These are phyloP conservation scores for Bombardia bombarda DNA, from an alignment of 495 filamentous ascomycete genomes.

Conservation along the genomic window DNA sequence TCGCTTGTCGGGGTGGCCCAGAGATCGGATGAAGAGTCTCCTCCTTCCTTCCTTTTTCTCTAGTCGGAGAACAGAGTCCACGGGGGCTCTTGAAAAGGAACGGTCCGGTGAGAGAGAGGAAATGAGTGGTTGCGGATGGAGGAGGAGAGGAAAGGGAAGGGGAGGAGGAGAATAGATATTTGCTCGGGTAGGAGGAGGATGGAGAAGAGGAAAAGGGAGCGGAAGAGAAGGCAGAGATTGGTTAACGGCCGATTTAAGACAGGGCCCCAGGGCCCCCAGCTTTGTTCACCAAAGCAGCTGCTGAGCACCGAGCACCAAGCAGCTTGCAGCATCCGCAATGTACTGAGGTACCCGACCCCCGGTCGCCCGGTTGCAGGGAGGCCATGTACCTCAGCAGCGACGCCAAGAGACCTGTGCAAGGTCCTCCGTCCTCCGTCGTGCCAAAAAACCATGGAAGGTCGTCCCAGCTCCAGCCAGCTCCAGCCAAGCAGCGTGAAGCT, in stretches of 20 bases:
- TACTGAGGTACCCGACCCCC: slow-evolving; percentile 18
- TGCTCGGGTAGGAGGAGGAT: slow-evolving; percentile 50
- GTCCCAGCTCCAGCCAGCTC: slow-evolving; percentile 9
- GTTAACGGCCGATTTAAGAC: slow-evolving; percentile 46
- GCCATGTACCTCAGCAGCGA: slow-evolving; percentile 10
- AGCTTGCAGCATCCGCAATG: slow-evolving; percentile 21
- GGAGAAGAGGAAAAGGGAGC: slow-evolving; percentile 46
- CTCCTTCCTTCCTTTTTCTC: slow-evolving; percentile 35
- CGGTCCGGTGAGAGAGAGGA: slow-evolving; percentile 30
- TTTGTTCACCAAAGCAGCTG: slow-evolving; percentile 15
- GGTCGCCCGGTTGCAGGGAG: slow-evolving; percentile 6
- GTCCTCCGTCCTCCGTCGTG: slow-evolving; percentile 18
- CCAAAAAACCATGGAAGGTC: slow-evolving; percentile 13
- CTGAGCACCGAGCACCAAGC: slow-evolving; percentile 23
- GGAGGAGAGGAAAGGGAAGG: slow-evolving; percentile 40
- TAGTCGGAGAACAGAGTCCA: slow-evolving; percentile 24
- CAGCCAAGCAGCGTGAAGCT: slow-evolving; percentile 10
- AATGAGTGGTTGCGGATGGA: slow-evolving; percentile 52
- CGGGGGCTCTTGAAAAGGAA: slow-evolving; percentile 33
- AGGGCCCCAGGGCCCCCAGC: slow-evolving; percentile 34
- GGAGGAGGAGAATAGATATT: slow-evolving; percentile 47
- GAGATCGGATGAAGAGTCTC: slow-evolving; percentile 29
- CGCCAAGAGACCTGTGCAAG: slow-evolving; percentile 18
- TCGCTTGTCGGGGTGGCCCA: slow-evolving; percentile 21
- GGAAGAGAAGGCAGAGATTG: slow-evolving; percentile 40